These are phyloP conservation scores for Musa acuminata DNA, from an alignment of 176 grass and related monocot species.

Conservation along the genomic window DNA sequence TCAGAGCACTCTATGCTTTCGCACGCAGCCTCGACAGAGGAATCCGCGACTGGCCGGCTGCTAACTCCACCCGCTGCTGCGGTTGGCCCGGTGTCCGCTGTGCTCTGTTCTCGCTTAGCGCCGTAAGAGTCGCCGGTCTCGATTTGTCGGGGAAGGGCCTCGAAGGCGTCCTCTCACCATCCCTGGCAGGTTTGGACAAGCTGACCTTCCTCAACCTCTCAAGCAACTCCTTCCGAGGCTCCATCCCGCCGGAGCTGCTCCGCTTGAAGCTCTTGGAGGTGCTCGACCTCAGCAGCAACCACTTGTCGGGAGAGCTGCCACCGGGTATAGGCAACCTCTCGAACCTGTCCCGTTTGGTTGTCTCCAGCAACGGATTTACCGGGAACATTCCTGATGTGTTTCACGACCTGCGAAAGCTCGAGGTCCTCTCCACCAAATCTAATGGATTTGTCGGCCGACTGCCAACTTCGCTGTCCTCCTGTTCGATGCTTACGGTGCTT, in stretches of 20 bases:
- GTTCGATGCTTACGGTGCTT: neutral
- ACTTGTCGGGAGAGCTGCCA: neutral
- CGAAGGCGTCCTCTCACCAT: neutral
- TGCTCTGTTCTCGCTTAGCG: neutral
- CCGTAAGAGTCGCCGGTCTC: neutral
- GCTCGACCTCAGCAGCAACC: neutral
- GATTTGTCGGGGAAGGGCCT: neutral
- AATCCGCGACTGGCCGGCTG: neutral
- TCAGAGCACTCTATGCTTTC: neutral
- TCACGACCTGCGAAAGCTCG: neutral
- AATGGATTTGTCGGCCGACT: neutral
- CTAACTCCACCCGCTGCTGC: neutral
- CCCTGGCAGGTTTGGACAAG: neutral
- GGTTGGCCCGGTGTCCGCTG: neutral
- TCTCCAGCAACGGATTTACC: neutral
- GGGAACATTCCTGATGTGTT: neutral
- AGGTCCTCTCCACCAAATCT: neutral
- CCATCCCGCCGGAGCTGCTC: neutral
- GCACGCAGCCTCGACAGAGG: neutral
- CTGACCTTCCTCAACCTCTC: conserved; percentile 5
- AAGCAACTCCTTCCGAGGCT: neutral
- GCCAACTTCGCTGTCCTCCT: neutral
- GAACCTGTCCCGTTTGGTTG: neutral
- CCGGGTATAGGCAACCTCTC: neutral
- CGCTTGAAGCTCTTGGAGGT: neutral